Conservation (phyloP, 2,329 filamentous ascomycete genomes). For the Pseudocercospora fuligena region DNA sequence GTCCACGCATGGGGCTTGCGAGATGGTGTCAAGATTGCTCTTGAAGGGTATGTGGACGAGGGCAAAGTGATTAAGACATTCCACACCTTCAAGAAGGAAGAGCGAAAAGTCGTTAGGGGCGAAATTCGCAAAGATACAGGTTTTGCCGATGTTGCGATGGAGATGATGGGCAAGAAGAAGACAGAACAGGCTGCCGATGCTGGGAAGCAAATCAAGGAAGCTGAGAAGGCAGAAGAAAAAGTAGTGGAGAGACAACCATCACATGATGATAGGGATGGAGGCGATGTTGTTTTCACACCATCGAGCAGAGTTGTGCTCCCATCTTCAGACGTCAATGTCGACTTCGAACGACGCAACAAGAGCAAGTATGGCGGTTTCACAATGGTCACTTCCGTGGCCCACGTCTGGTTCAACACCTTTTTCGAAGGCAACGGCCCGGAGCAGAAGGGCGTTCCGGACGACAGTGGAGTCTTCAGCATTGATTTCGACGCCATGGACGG, state of each 20-base stretch:
- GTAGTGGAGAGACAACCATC: conserved; percentile 20
- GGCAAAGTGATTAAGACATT: conserved; percentile 83
- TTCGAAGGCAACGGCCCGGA: conserved; percentile 85
- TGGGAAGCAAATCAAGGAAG: conserved; percentile 26
- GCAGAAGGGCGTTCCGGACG: conserved; percentile 65
- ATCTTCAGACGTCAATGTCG: conserved; percentile 86
- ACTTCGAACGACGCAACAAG: conserved; percentile 84
- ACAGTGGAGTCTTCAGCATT: conserved; percentile 72
- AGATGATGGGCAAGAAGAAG: conserved; percentile 47
- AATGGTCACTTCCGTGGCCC: conserved; percentile 90
- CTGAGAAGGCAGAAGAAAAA: conserved; percentile 27
- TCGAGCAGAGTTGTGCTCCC: conserved; percentile 69
- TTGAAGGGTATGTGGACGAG: conserved; percentile 87
- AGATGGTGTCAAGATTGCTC: conserved; percentile 82
- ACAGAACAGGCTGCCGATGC: conserved; percentile 25
- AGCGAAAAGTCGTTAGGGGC: conserved; percentile 70
- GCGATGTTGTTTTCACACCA: conserved; percentile 80
- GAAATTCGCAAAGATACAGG: conserved; percentile 48
- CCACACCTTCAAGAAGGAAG: conserved; percentile 76
- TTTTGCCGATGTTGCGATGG: conserved; percentile 52
- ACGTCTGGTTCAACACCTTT: conserved; percentile 96
- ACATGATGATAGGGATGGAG: conserved; percentile 57
- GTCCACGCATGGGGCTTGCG: conserved; percentile 88
- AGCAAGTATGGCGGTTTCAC: conserved; percentile 75
- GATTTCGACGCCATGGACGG: conserved; percentile 87